phyloP scores from a whole-genome alignment of 768 basidiomycete species.

The Auricularia sp. region DNA sequence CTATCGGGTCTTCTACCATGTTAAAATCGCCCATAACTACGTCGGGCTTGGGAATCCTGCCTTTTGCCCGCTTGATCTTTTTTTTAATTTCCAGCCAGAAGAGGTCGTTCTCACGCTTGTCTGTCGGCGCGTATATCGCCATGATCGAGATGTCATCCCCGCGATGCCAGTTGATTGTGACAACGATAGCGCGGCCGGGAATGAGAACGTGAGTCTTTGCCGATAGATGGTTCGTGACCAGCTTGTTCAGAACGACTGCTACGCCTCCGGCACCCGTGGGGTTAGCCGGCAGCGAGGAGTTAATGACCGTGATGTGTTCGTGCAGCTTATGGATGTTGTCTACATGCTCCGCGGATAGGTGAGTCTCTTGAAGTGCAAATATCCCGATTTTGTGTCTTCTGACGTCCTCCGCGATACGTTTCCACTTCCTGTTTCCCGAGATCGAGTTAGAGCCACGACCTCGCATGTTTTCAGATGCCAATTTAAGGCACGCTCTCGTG shows the following conservation, averaged over 20 bases:
- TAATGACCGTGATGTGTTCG: neutral
- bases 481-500: too few species aligned
- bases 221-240: neutral
- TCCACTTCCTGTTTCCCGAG: too few species aligned
- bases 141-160: neutral
- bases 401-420: too few species aligned
- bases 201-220: neutral
- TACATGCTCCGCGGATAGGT: neutral
- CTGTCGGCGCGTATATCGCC: neutral
- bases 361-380: neutral
- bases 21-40: constrained; percentile 4
- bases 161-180: neutral
- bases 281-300: neutral
- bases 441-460: too few species aligned
- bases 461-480: too few species aligned
- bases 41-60: neutral
- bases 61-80: neutral
- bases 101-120: neutral
- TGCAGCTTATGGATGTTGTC: neutral
- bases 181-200: neutral
- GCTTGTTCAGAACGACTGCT: neutral
- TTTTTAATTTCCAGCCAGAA: neutral
- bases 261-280: neutral
- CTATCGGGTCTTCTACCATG: constrained; percentile 16
- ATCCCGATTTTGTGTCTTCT: too few species aligned